phyloP scores from a whole-genome alignment of 2,329 filamentous ascomycete genomes.

The Calonectria pteridis region DNA sequence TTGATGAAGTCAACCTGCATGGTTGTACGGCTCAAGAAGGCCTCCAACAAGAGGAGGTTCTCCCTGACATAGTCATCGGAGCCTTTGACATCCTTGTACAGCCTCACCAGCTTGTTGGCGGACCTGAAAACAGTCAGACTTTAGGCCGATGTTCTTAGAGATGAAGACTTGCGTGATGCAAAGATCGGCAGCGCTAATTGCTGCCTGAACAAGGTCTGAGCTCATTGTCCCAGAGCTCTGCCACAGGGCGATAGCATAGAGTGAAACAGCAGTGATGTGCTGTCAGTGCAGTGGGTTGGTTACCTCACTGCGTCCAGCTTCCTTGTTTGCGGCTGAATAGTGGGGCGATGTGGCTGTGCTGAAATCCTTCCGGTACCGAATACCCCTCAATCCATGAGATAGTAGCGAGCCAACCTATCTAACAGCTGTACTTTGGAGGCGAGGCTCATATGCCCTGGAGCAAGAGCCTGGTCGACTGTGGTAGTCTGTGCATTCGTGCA shows the following conservation, averaged over 20 bases:
- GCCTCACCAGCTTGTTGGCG: not conserved
- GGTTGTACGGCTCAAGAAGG: slow-evolving; percentile 1
- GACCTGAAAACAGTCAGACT: not conserved
- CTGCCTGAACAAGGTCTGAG: not conserved
- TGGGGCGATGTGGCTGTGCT: not conserved
- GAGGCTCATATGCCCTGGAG: too few species aligned
- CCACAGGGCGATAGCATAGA: too few species aligned
- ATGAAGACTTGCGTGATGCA: not conserved
- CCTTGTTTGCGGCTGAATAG: not conserved
- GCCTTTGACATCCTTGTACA: slow-evolving; percentile 14
- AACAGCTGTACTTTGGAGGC: not conserved
- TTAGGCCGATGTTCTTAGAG: too few species aligned
- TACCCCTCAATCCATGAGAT: not conserved
- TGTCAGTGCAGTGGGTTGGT: too few species aligned
- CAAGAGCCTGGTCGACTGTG: too few species aligned
- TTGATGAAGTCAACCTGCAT: slow-evolving; percentile 23
- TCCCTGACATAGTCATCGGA: slow-evolving; percentile 14
- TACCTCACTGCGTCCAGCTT: not conserved
- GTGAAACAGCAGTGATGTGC: not conserved
- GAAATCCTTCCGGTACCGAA: not conserved
- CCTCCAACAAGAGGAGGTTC: slow-evolving; percentile 15
- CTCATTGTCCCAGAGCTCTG: not conserved
- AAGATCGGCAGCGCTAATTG: not conserved
- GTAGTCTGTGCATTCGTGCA: too few species aligned
- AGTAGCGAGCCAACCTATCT: not conserved